Conservation (phyloP, 179 eudicot genomes). For the Nepenthes alata region DNA sequence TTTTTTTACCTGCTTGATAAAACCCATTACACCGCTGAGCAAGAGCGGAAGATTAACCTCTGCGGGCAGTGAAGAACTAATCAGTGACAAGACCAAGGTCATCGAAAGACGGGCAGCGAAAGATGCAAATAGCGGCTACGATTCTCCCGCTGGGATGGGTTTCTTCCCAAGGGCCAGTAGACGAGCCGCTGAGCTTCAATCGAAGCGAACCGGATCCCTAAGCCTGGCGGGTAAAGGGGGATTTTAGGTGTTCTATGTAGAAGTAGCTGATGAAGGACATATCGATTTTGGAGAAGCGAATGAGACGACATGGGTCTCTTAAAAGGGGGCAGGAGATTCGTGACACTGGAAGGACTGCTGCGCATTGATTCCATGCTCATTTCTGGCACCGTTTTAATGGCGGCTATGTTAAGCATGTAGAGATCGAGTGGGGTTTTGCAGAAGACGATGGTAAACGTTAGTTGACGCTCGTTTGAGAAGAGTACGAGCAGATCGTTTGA, state of each 20-base stretch:
- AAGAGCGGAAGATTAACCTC: constrained; percentile 53
- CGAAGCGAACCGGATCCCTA: constrained; percentile 78
- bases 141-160: constrained; percentile 75
- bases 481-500: too few species aligned
- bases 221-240: constrained; percentile 73
- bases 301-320: constrained; percentile 55
- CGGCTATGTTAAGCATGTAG: too few species aligned
- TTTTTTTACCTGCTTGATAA: constrained; percentile 76
- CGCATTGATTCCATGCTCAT: constrained; percentile 80
- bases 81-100: constrained; percentile 49
- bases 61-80: constrained; percentile 37
- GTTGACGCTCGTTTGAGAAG: too few species aligned
- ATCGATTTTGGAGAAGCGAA: constrained; percentile 48
- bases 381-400: constrained; percentile 66
- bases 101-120: constrained; percentile 70
- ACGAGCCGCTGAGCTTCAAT: constrained; percentile 74
- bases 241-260: constrained; percentile 84
- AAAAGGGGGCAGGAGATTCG: constrained; percentile 37
- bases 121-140: constrained; percentile 69
- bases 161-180: constrained; percentile 94
- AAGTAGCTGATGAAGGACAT: constrained; percentile 75
- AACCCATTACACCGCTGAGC: constrained; percentile 79
- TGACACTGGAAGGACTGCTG: constrained; percentile 70
- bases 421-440: too few species aligned
- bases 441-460: too few species aligned